Evolutionary conservation across 176 grass and related monocot species (phyloP).

Genomic region (Oryza meyeriana): DNA sequence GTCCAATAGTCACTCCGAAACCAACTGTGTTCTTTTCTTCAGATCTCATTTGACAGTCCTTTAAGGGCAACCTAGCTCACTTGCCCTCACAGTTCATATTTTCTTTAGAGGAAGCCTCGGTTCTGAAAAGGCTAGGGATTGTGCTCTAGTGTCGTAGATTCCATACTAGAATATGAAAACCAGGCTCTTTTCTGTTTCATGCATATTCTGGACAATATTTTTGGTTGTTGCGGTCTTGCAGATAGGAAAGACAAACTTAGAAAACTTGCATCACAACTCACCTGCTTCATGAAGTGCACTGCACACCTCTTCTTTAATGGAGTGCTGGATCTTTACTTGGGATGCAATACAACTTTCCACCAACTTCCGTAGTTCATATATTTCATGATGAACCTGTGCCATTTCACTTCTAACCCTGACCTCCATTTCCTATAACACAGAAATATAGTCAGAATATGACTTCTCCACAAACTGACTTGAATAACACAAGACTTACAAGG

Average conservation of each 20-base stretch:
- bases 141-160: neutral
- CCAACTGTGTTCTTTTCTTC: constrained; percentile 15
- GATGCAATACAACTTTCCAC: constrained; percentile 87
- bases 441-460: constrained; percentile 35
- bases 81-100: constrained; percentile 28
- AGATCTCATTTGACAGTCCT: constrained; percentile 24
- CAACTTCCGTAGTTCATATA: constrained; percentile 81
- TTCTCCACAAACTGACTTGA: constrained; percentile 7
- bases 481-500: constrained; percentile 44
- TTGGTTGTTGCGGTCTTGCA: neutral
- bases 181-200: neutral
- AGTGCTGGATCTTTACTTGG: constrained; percentile 71
- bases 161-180: neutral
- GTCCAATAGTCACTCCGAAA: constrained; percentile 20
- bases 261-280: constrained; percentile 32
- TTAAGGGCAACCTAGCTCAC: constrained; percentile 36
- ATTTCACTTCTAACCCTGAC: constrained; percentile 68
- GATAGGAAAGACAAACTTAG: neutral
- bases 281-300: constrained; percentile 73
- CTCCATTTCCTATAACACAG: constrained; percentile 52
- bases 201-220: neutral
- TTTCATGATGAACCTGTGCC: constrained; percentile 79
- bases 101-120: neutral
- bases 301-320: constrained; percentile 79
- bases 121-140: neutral